Evolutionary conservation across 1,139 yeast species (phyloP).

Genomic region (Taiozyma onychis): DNA sequence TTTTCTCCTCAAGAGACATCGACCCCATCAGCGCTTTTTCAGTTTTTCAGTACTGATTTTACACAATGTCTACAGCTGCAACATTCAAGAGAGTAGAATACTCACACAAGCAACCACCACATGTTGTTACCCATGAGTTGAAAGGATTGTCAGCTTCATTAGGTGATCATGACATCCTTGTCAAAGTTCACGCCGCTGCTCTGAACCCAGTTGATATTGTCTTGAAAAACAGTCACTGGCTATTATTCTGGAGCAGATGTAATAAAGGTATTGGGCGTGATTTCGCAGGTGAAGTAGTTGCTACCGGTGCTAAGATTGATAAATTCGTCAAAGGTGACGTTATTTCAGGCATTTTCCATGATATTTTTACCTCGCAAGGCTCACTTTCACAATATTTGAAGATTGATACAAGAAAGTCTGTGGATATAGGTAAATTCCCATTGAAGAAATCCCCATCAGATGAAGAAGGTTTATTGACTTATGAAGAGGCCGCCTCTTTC

Average conservation of each 20-base stretch:
- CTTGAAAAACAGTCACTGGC: constrained; percentile 12
- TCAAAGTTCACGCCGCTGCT: constrained; percentile 56
- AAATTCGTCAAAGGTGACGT: constrained; percentile 58
- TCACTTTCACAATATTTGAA: constrained; percentile 52
- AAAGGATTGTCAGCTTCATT: constrained; percentile 1
- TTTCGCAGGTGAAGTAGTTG: constrained; percentile 70
- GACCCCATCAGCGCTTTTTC: no score
- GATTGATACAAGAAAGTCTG: constrained; percentile 22
- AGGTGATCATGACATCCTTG: constrained; percentile 25
- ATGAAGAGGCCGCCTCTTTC: constrained; percentile 56
- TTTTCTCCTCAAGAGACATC: no score
- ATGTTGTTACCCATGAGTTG: constrained; percentile 1
- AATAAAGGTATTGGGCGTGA: constrained; percentile 51
- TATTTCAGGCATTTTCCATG: constrained; percentile 22
- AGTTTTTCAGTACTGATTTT: neutral
- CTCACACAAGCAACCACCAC: neutral
- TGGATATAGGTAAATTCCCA: constrained; percentile 30
- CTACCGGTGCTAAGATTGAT: constrained; percentile 57
- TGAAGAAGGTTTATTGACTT: constrained; percentile 24
- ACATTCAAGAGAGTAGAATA: constrained; percentile 5
- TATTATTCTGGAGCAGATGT: constrained; percentile 7
- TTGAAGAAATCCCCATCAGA: constrained; percentile 20
- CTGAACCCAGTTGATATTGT: constrained; percentile 65
- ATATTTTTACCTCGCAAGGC: constrained; percentile 46
- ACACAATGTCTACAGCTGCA: neutral